Conservation (phyloP, 495 filamentous ascomycete genomes). For the Aspergillus funiculosus region DNA sequence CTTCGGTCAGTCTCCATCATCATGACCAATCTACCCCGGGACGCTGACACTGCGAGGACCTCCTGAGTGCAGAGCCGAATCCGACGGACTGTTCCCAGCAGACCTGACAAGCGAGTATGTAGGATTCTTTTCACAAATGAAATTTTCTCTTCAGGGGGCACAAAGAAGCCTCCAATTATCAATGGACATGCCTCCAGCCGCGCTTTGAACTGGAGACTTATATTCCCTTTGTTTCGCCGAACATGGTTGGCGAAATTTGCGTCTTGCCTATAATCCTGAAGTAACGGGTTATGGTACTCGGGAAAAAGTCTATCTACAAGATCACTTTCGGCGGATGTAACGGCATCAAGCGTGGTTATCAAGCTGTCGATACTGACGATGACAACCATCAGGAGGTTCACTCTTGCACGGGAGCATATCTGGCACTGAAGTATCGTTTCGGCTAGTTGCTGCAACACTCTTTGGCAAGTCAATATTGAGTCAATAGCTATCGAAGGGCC, state of each 20-base stretch:
- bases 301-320: conserved; percentile 14
- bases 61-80: conserved; percentile 29
- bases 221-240: conserved; percentile 10
- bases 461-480: conserved; percentile 27
- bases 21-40: conserved; percentile 29
- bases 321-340: conserved; percentile 17
- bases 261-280: conserved; percentile 8
- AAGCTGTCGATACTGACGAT: conserved; percentile 33
- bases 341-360: conserved; percentile 26
- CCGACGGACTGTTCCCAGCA: conserved; percentile 25
- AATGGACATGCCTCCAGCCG: conserved; percentile 28
- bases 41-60: conserved; percentile 18
- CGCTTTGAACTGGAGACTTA: conserved; percentile 16
- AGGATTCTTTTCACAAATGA: conserved; percentile 30
- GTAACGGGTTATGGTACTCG: conserved; percentile 8
- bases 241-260: neutral
- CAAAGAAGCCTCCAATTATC: conserved; percentile 27
- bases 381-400: conserved; percentile 31
- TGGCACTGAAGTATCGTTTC: conserved; percentile 31
- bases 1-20: conserved; percentile 36
- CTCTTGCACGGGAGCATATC: conserved; percentile 26
- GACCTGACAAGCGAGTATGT: conserved; percentile 24
- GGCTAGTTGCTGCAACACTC: conserved; percentile 24
- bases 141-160: conserved; percentile 31
- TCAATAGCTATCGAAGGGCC: conserved; percentile 25